Conservation (phyloP, 495 filamentous ascomycete species). For the Aspergillus saccharolyticus region DNA sequence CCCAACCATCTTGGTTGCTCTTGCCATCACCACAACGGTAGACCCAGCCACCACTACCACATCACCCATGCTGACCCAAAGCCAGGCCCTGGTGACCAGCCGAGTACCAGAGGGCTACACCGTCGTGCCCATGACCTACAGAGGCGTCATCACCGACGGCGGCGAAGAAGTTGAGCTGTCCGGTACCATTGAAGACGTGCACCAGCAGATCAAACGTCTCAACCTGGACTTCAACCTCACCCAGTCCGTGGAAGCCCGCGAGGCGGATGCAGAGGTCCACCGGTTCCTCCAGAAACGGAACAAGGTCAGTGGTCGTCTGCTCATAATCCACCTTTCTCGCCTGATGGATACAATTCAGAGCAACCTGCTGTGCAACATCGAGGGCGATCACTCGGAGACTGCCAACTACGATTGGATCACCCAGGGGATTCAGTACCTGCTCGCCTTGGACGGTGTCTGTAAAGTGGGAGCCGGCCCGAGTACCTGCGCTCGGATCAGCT, state of each 20-base stretch:
- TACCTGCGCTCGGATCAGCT: not conserved
- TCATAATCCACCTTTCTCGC: not conserved
- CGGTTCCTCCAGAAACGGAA: not conserved
- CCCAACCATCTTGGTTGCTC: not conserved
- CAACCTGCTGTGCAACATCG: not conserved
- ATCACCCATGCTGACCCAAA: not conserved
- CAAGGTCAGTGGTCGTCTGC: not conserved
- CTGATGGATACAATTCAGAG: not conserved
- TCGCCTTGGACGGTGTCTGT: not conserved
- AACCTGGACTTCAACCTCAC: not conserved
- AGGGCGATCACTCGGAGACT: not conserved
- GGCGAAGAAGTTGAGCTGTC: not conserved
- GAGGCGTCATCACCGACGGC: not conserved
- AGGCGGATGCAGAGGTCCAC: not conserved
- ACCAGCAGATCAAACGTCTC: not conserved
- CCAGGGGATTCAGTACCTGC: not conserved
- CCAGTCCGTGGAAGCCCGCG: not conserved
- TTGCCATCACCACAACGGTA: not conserved
- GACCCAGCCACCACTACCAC: not conserved
- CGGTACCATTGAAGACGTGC: not conserved
- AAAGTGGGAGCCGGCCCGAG: not conserved
- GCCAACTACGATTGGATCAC: not conserved
- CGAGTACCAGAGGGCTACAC: not conserved
- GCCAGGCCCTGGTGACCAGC: not conserved
- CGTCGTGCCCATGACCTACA: conserved; percentile 1